Evolutionary conservation across 2,329 filamentous ascomycete species (phyloP).

Genomic region (Aspergillus sp.): DNA sequence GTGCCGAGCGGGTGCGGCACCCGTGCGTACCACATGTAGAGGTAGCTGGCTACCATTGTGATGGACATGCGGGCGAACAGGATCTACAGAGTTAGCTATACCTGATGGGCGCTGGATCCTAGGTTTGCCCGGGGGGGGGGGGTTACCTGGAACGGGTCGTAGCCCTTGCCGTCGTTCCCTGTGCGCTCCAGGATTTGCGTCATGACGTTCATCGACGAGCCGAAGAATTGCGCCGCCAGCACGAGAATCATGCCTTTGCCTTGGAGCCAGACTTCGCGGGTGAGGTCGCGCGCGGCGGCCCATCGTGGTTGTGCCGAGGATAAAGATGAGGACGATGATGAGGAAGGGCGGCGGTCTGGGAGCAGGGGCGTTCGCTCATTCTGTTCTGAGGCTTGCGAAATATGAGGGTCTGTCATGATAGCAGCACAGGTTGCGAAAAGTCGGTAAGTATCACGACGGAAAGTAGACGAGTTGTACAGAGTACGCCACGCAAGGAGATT

Average conservation of each 20-base stretch:
- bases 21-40: slow-evolving; percentile 71
- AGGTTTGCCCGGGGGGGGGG: no score
- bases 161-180: slow-evolving; percentile 63
- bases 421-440: no score
- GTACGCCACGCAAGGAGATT: no score
- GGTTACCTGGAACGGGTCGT: slow-evolving; percentile 72
- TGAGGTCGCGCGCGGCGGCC: slow-evolving; percentile 15
- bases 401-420: no score
- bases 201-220: slow-evolving; percentile 78
- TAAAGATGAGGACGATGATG: slow-evolving; percentile 9
- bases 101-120: neutral
- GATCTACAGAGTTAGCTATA: slow-evolving; percentile 47
- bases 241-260: slow-evolving; percentile 75
- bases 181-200: slow-evolving; percentile 70
- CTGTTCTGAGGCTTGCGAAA: no score
- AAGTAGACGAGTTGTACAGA: no score
- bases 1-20: slow-evolving; percentile 69
- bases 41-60: slow-evolving; percentile 63
- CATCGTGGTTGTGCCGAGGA: slow-evolving; percentile 16
- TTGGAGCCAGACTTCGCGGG: slow-evolving; percentile 50
- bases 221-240: slow-evolving; percentile 74
- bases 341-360: no score
- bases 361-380: neutral
- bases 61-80: slow-evolving; percentile 76
- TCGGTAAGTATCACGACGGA: no score